Evolutionary conservation across 169 alveolate species (phyloP).

Genomic region (Plasmodium billcollinsi): DNA sequence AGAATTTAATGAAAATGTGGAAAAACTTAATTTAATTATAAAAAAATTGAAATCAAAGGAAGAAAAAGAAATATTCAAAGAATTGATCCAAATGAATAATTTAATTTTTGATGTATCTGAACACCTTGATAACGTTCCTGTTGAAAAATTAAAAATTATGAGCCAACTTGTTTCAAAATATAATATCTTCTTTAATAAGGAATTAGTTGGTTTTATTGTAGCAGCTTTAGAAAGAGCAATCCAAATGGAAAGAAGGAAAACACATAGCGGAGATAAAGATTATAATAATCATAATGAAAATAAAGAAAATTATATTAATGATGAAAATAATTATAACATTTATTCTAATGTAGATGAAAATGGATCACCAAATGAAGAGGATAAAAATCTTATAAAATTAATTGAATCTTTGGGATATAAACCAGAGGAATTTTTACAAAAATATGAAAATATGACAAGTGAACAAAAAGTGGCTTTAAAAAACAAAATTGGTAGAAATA

Average conservation of each 20-base stretch:
- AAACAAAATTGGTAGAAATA: slow-evolving; percentile 48
- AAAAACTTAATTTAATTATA: slow-evolving; percentile 45
- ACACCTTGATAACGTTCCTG: slow-evolving; percentile 2
- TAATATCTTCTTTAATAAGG: slow-evolving; percentile 25
- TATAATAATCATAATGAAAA: background rate
- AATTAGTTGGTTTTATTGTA: slow-evolving; percentile 11
- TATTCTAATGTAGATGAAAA: background rate
- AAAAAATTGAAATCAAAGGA: slow-evolving; percentile 36
- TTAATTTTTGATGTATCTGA: slow-evolving; percentile 47
- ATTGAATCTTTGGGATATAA: slow-evolving; percentile 47
- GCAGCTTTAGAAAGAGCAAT: slow-evolving; percentile 40
- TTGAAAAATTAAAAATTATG: slow-evolving; percentile 35
- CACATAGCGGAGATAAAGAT: background rate
- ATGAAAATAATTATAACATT: too few relatives aligned
- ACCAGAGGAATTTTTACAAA: slow-evolving; percentile 35
- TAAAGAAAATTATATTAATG: too few relatives aligned
- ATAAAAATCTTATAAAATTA: slow-evolving; percentile 1
- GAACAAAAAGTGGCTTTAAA: slow-evolving; percentile 35
- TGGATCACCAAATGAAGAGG: slow-evolving; percentile 5
- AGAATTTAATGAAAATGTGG: slow-evolving; percentile 54
- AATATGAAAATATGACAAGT: slow-evolving; percentile 35
- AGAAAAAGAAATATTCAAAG: slow-evolving; percentile 39
- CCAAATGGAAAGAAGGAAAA: slow-evolving; percentile 8
- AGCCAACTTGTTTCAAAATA: slow-evolving; percentile 28
- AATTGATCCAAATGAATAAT: slow-evolving; percentile 30